Evolutionary conservation across 257 asterid species (phyloP).

Genomic region (Handroanthus guayacan): DNA sequence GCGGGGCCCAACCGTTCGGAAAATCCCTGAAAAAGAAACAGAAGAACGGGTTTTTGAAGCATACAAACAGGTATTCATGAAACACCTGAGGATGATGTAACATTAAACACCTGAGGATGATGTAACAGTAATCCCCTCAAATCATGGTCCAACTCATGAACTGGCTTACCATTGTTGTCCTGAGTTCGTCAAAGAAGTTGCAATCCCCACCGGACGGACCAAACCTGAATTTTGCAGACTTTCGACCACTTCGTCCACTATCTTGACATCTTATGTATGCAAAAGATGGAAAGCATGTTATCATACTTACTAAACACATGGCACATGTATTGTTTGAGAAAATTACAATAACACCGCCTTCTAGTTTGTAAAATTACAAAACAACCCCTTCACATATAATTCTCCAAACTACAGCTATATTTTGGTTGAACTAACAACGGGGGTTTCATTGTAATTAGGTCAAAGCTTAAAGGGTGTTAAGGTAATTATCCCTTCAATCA

Average conservation of each 20-base stretch:
- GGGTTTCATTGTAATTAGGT: no score
- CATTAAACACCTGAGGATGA: no score
- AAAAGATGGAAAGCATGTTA: conserved; percentile 1
- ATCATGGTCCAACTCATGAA: no score
- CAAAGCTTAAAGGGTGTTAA: no score
- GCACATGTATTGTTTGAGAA: neutral
- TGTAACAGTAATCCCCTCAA: no score
- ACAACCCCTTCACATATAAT: no score
- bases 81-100: no score
- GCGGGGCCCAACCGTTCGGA: conserved; percentile 98
- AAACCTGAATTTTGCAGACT: conserved; percentile 74
- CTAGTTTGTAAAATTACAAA: no score
- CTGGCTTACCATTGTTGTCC: conserved; percentile 99
- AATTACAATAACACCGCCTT: no score
- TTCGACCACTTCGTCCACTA: conserved; percentile 58
- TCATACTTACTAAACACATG: neutral
- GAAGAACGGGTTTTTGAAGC: neutral
- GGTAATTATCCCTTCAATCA: no score
- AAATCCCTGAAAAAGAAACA: conserved; percentile 64
- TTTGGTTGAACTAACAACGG: no score
- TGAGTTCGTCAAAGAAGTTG: conserved; percentile 72
- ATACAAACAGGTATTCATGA: neutral
- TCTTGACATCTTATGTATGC: conserved; percentile 47
- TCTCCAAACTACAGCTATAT: no score
- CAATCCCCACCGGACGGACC: conserved; percentile 75